Base-by-base conservation (phyloP, 2,329 filamentous ascomycete species). In the Aspergillus hortae region DNA sequence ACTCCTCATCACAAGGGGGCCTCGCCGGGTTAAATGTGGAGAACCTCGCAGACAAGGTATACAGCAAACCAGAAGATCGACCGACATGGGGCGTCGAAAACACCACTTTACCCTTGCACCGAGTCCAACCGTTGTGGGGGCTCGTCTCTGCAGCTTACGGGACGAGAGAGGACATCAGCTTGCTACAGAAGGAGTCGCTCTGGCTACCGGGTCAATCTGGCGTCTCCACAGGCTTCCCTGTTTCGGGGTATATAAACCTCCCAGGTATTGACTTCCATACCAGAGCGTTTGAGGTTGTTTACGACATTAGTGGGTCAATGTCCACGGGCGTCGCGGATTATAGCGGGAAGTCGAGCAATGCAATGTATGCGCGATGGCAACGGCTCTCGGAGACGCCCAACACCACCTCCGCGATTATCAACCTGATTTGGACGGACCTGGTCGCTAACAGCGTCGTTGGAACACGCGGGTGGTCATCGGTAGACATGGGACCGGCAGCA, bases 371-470 rank as follows among this genome's bases (percentile, higher is more conserved):
- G 2, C 6, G 23, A 11, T 48, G 46, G 46, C 7, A 27, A 2
- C 15, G n/a, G 19, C 35, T 41, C 2, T 41, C 46, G 3, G 6
- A 12, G 1, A 14, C 21, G 3, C 0, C 46, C 6, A 15, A 21
- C 4, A 17, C 17, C 14, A 19, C 27, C 4, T 12, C 35, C n/a
- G 23, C 15, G 10, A 15, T 41, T 14, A 9, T 48, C 19, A 48
- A 48, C 19, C 35, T 41, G 14, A 40, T 48, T 4, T 48, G 46
- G 46, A 48, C 46, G 3, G 46, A 48, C 23, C 11, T 41, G n/a
- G 46, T 23, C 4, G 46, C 46, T 12, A 48, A 48, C 36, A 17
- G 33, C 6, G 46, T 48, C 14, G 35, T 48, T 2, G 46, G 46
- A 1, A 48, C 46, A 6, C 44, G 44, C 0, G 44, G 25, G 1